Evolutionary conservation across 495 filamentous ascomycete species (phyloP).

Genomic region (Neurospora hispaniola): DNA sequence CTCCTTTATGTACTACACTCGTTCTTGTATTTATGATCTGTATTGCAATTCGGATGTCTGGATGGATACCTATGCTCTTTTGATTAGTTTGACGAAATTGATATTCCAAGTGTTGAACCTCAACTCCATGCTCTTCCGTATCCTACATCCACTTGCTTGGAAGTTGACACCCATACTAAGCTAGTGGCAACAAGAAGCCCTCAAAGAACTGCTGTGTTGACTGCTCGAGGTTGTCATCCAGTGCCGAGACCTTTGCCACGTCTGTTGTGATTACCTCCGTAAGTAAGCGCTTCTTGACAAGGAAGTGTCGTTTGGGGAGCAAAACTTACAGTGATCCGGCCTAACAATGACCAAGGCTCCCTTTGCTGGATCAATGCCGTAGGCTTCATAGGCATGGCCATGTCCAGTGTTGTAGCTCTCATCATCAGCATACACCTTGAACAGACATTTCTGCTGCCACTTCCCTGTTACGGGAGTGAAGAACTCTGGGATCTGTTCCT

Average conservation of each 20-base stretch:
- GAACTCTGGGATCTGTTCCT: constrained; percentile 45
- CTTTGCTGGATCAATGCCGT: constrained; percentile 42
- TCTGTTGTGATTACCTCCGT: constrained; percentile 6
- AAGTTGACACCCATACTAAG: background rate
- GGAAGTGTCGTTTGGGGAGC: too few species aligned
- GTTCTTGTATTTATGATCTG: background rate
- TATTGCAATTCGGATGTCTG: background rate
- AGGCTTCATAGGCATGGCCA: constrained; percentile 51
- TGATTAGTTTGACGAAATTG: background rate
- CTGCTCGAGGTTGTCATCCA: constrained; percentile 9
- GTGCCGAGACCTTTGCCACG: constrained; percentile 13
- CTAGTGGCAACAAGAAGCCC: constrained; percentile 5
- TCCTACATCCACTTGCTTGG: background rate
- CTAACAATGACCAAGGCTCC: constrained; percentile 52
- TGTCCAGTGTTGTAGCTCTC: constrained; percentile 56
- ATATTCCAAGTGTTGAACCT: background rate
- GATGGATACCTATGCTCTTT: background rate
- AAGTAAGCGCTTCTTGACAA: background rate
- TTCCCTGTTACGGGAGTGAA: constrained; percentile 51
- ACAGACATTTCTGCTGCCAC: constrained; percentile 47
- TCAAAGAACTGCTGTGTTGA: constrained; percentile 14
- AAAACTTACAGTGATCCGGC: constrained; percentile 55
- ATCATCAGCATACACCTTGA: constrained; percentile 58
- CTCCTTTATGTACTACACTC: background rate
- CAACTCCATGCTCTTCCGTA: background rate